phyloP scores from a whole-genome alignment of 2,329 filamentous ascomycete genomes.

The Rosellinia necatrix region DNA sequence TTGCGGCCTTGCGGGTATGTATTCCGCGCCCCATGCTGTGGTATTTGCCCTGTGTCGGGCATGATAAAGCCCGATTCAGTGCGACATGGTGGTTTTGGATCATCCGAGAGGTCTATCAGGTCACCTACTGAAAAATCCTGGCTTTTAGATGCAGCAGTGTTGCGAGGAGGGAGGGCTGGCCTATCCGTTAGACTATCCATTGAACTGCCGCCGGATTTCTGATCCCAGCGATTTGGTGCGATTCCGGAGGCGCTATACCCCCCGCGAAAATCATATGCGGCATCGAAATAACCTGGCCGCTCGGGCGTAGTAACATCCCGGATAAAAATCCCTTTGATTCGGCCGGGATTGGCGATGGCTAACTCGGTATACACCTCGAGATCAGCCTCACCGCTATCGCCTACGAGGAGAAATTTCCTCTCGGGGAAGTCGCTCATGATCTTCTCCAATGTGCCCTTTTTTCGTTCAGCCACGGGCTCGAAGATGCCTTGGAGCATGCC shows the following conservation, averaged over 20 bases:
- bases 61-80: conserved; percentile 42
- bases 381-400: conserved; percentile 95
- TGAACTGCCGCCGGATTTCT: conserved; percentile 24
- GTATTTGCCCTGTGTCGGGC: conserved; percentile 6
- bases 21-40: conserved; percentile 36
- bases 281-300: conserved; percentile 77
- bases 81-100: conserved; percentile 47
- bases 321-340: conserved; percentile 88
- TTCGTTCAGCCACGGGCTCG: conserved; percentile 93
- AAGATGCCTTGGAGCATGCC: conserved; percentile 99
- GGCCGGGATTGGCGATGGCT: conserved; percentile 80
- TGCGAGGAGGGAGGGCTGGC: conserved; percentile 44
- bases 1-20: conserved; percentile 38
- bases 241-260: conserved; percentile 26
- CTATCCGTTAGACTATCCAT: conserved; percentile 31
- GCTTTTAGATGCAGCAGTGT: conserved; percentile 33
- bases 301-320: conserved; percentile 88
- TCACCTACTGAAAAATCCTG: conserved; percentile 56
- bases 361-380: conserved; percentile 96
- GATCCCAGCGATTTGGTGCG: conserved; percentile 10
- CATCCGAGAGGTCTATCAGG: conserved; percentile 65
- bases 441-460: conserved; percentile 83
- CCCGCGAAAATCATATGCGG: conserved; percentile 45
- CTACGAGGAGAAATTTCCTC: conserved; percentile 86
- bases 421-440: conserved; percentile 89